These are phyloP conservation scores for Neurospora africana DNA, from an alignment of 495 filamentous ascomycete species.

Conservation along the genomic window DNA sequence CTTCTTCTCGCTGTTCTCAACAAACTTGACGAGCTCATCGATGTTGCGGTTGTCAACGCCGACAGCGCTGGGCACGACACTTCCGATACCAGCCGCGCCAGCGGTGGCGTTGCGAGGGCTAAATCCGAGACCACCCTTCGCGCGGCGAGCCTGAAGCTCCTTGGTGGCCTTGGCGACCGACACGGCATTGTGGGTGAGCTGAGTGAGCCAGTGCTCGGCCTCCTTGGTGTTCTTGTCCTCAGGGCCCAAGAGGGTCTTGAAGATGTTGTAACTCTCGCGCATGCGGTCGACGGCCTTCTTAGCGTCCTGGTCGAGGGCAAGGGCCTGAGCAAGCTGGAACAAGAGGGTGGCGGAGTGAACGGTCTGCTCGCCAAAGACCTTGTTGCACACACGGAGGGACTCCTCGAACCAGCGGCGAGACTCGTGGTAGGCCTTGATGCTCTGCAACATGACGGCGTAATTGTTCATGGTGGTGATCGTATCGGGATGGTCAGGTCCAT, in stretches of 20 bases:
- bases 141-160: conserved; percentile 61
- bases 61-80: conserved; percentile 8
- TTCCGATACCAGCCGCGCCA: conserved; percentile 24
- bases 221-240: conserved; percentile 94
- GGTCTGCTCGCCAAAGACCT: conserved; percentile 74
- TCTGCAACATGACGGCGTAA: conserved; percentile 95
- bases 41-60: conserved; percentile 10
- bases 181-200: conserved; percentile 90
- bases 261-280: conserved; percentile 93
- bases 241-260: conserved; percentile 70
- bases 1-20: conserved; percentile 16
- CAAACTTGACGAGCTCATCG: conserved; percentile 15
- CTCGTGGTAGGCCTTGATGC: conserved; percentile 81
- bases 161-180: conserved; percentile 86
- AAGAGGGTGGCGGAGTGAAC: conserved; percentile 91
- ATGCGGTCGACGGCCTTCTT: conserved; percentile 84
- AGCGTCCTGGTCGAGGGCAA: conserved; percentile 85
- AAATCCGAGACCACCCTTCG: conserved; percentile 42
- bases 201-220: conserved; percentile 87
- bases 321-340: conserved; percentile 92
- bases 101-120: conserved; percentile 40
- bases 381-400: conserved; percentile 75
- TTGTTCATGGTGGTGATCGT: conserved; percentile 99
- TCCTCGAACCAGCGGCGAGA: conserved; percentile 95
- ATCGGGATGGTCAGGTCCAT: conserved; percentile 86